Conservation (phyloP, 2,329 filamentous ascomycete genomes). For the Cordyceps cateniannulata region DNA sequence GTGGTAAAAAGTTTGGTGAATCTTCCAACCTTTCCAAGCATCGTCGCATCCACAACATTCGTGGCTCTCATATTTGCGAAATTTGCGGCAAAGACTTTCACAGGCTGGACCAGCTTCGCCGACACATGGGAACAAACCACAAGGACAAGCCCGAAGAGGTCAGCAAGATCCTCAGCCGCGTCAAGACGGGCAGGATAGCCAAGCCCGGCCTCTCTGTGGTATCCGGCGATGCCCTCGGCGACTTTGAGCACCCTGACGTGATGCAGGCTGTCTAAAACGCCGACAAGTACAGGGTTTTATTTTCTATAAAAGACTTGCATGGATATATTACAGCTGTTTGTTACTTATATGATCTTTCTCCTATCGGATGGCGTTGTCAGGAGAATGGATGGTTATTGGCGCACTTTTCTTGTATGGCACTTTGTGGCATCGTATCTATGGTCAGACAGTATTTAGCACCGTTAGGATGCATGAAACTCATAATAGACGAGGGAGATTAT, state of each 20-base stretch:
- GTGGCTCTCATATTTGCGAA: slow-evolving; percentile 44
- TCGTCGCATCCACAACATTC: slow-evolving; percentile 51
- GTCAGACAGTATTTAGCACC: background rate
- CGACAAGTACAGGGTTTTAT: background rate
- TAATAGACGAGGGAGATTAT: background rate
- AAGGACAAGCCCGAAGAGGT: slow-evolving; percentile 22
- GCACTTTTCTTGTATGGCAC: background rate
- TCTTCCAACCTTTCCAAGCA: slow-evolving; percentile 63
- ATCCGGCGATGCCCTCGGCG: background rate
- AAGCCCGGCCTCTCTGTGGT: background rate
- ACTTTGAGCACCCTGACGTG: slow-evolving; percentile 1
- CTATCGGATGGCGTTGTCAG: background rate
- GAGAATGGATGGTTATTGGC: background rate
- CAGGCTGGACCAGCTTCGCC: slow-evolving; percentile 53
- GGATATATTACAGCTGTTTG: background rate
- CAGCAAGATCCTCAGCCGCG: slow-evolving; percentile 12
- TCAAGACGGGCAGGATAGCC: slow-evolving; percentile 12
- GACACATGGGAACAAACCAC: slow-evolving; percentile 39
- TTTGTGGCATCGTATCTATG: background rate
- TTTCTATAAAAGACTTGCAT: background rate
- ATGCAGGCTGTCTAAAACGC: background rate
- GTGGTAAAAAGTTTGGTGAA: slow-evolving; percentile 54
- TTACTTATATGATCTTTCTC: background rate
- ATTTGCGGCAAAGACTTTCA: slow-evolving; percentile 53
- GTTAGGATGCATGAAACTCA: background rate